Percentiles rank a stretch among this genome's conserved stretches.
phyloP scores from a whole-genome alignment of 495 filamentous ascomycete genomes.

The Xylaria castorea region DNA sequence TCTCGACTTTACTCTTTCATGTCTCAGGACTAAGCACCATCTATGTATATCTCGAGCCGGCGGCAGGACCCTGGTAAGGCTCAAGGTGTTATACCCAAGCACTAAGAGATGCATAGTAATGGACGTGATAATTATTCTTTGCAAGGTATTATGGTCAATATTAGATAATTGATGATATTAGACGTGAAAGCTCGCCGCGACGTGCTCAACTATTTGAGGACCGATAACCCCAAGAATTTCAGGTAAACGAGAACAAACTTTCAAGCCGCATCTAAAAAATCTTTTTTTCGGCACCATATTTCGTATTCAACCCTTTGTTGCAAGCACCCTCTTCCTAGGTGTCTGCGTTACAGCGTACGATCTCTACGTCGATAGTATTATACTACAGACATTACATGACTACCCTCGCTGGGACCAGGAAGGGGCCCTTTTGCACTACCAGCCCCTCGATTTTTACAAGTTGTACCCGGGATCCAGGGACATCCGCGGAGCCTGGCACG shows the following conservation, averaged over 20 bases:
- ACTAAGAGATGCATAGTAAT: not conserved
- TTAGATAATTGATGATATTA: not conserved
- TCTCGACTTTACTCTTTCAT: not conserved
- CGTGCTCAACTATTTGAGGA: not conserved
- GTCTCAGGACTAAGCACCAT: not conserved
- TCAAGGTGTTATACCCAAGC: not conserved
- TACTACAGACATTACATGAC: constrained; percentile 48
- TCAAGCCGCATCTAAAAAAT: not conserved
- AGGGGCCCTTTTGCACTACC: constrained; percentile 43
- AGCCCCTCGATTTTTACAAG: constrained; percentile 38
- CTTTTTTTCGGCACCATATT: not conserved
- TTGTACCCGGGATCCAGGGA: constrained; percentile 40
- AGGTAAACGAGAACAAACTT: not conserved
- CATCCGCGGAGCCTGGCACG: constrained; percentile 24
- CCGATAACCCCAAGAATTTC: not conserved
- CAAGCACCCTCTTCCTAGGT: not conserved
- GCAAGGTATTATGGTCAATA: not conserved
- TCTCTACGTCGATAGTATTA: constrained; percentile 40
- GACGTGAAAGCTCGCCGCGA: not conserved
- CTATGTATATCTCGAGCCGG: constrained; percentile 2
- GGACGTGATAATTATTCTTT: not conserved
- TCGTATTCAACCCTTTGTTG: constrained; percentile 3
- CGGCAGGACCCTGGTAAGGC: too few species aligned
- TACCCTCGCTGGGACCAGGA: constrained; percentile 45
- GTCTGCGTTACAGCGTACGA: constrained; percentile 25